phyloP scores from a whole-genome alignment of 805 yeast genomes.

The Wickerhamiella galacta region DNA sequence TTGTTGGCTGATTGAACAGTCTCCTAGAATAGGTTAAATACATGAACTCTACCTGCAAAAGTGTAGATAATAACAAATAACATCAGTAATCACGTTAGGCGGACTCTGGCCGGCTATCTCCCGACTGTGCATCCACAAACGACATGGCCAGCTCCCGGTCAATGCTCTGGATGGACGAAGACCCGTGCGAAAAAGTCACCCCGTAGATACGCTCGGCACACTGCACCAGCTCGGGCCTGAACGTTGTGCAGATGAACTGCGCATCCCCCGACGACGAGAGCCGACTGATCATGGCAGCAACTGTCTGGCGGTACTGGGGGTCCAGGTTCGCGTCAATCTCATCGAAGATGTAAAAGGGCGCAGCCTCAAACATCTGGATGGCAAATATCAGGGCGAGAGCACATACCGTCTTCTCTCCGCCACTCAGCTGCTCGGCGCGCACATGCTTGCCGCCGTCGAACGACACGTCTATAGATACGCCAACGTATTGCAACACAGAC shows the following conservation, averaged over 20 bases:
- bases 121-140: constrained; percentile 39
- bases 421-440: constrained; percentile 78
- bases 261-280: constrained; percentile 29
- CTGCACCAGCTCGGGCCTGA: constrained; percentile 80
- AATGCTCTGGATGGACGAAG: constrained; percentile 61
- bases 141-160: constrained; percentile 54
- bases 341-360: constrained; percentile 90
- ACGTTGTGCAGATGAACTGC: constrained; percentile 92
- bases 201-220: constrained; percentile 81
- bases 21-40: too few species aligned
- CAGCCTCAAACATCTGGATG: constrained; percentile 89
- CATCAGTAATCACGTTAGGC: background rate
- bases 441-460: constrained; percentile 84
- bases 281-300: constrained; percentile 55
- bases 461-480: constrained; percentile 75
- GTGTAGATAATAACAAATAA: too few species aligned
- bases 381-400: constrained; percentile 89
- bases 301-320: constrained; percentile 76
- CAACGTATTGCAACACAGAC: constrained; percentile 37
- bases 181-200: constrained; percentile 67
- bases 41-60: too few species aligned
- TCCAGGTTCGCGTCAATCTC: constrained; percentile 95
- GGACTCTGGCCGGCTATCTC: background rate
- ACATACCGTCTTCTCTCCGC: constrained; percentile 95
- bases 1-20: too few species aligned